Evolutionary conservation across 1,139 yeast species (phyloP), one percentile per base, ranked within the genome.

Genomic region (Saccharomyces hybrid): DNA sequence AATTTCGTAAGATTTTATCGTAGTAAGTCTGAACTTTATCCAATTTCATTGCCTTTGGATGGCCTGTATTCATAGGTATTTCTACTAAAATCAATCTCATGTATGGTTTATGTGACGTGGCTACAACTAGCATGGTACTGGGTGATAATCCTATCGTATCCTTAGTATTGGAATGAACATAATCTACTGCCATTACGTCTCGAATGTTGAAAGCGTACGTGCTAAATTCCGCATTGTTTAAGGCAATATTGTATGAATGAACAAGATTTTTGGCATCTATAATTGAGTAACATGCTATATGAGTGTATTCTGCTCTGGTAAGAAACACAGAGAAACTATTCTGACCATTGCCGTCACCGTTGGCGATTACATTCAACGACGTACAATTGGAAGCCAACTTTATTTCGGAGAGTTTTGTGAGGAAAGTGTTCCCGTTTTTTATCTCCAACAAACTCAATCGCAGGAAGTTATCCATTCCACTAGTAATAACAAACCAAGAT

Each of bases 221-320:
- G n/a, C 83, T 77, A 62, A 85, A 87, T 61, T 85, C 86, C 0
- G 95, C 87, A 64, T 84, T 90, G 64, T 85, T 86, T 54, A 86
- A 71, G 0, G 93, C 84, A 5, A 86, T 70, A 58, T 78, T 78
- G 55, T 74, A 76, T 13, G 73, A 53, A 57, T 76, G 76, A 3
- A 60, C 50, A 3, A 78, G 57, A 16, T 53, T 56, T 7, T 52
- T 53, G 2, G 59, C 52, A 4, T 58, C 14, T 47, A 23, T 64
- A 5, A 57, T 61, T 13, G 71, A 62, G 20, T 82, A 76, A 20
- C 82, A 80, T 52, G 84, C 57, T 13, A 68, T 50, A 53, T 81
- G 73, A 0, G 93, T 83, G 46, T 80, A 79, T 48, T 86, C 91
- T 42, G 76, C 65, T 59, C 85, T 76, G 1, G 89, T 84, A 1